Conservation (phyloP, 495 filamentous ascomycete species). For the Penicillium arizonense region DNA sequence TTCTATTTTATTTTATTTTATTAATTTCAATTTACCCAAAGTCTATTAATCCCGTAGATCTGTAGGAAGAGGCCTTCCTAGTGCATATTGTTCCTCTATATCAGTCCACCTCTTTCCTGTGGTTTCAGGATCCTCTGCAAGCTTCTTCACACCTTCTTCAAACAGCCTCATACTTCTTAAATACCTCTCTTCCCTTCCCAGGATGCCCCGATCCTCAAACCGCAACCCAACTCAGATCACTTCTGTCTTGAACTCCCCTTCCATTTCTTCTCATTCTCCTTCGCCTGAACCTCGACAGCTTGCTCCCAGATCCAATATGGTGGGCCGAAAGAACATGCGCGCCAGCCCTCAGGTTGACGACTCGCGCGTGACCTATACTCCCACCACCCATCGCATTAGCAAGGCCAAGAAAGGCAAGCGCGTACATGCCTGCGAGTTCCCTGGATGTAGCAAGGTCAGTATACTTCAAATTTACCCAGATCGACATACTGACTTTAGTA, state of each 20-base stretch:
- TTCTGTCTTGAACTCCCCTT: slow-evolving; percentile 10
- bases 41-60: slow-evolving; percentile 28
- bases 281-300: slow-evolving; percentile 8
- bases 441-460: slow-evolving; percentile 63
- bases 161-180: not conserved
- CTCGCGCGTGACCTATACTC: slow-evolving; percentile 51
- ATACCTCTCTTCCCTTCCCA: not conserved
- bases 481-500: slow-evolving; percentile 11
- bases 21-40: slow-evolving; percentile 20
- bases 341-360: slow-evolving; percentile 4
- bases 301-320: slow-evolving; percentile 1
- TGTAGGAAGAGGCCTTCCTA: slow-evolving; percentile 20
- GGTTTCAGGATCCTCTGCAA: not conserved
- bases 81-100: slow-evolving; percentile 23
- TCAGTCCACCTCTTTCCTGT: slow-evolving; percentile 22
- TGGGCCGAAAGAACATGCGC: slow-evolving; percentile 12
- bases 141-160: slow-evolving; percentile 1
- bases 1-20: slow-evolving; percentile 11
- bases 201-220: slow-evolving; percentile 1
- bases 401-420: slow-evolving; percentile 81
- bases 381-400: slow-evolving; percentile 70
- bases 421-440: slow-evolving; percentile 68
- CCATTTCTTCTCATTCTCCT: slow-evolving; percentile 1
- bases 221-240: slow-evolving; percentile 2
- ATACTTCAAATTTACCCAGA: not conserved